Percentiles rank a stretch among this genome's conserved stretches.
phyloP scores from a whole-genome alignment of 2,329 filamentous ascomycete species.

The Penicillium sp. region DNA sequence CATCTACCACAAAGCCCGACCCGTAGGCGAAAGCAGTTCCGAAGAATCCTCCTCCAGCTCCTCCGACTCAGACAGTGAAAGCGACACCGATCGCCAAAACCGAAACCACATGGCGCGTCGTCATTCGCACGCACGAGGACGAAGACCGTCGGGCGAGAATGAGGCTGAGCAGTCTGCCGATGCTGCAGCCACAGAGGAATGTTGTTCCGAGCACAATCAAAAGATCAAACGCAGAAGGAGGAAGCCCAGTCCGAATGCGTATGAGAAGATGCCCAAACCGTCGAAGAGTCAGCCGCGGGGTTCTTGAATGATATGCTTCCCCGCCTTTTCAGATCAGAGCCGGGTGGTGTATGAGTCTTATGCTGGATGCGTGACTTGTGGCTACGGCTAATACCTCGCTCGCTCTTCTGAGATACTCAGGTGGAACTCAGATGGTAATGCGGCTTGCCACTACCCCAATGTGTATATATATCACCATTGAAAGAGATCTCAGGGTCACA shows the following conservation, averaged over 20 bases:
- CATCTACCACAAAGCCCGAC: constrained; percentile 89
- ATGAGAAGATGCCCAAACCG: constrained; percentile 53
- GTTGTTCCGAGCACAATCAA: constrained; percentile 23
- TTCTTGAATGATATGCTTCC: constrained; percentile 14
- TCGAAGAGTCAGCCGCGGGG: constrained; percentile 29
- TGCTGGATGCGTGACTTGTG: neutral
- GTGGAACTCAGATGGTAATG: no score
- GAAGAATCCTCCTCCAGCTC: constrained; percentile 60
- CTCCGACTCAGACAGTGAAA: constrained; percentile 56
- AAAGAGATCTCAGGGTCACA: neutral
- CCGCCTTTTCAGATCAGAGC: neutral
- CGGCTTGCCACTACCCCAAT: neutral
- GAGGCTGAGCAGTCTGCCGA: constrained; percentile 28
- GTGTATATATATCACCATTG: neutral
- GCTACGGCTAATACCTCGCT: neutral
- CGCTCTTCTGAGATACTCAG: neutral
- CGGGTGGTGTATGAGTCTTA: neutral
- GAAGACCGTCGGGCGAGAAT: constrained; percentile 23
- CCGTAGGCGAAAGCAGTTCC: constrained; percentile 79
- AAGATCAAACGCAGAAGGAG: constrained; percentile 36
- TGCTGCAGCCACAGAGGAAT: constrained; percentile 28
- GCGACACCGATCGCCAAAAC: constrained; percentile 37
- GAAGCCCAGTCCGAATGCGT: constrained; percentile 54
- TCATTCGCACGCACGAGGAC: constrained; percentile 28
- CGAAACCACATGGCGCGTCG: constrained; percentile 17